phyloP scores from a whole-genome alignment of 495 filamentous ascomycete genomes.

The Hypoxylon lienhwacheense region DNA sequence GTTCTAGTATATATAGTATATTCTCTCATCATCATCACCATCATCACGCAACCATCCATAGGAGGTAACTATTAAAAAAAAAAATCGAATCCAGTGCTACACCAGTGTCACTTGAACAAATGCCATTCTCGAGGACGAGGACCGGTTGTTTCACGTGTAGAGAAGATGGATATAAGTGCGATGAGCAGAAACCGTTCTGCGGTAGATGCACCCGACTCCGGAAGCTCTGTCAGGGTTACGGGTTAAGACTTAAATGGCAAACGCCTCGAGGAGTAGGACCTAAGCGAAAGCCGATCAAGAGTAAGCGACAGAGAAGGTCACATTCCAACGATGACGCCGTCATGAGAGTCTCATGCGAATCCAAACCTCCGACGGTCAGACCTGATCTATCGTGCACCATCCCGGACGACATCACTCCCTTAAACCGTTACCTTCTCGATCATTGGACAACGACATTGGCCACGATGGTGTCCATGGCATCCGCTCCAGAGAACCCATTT shows the following conservation, averaged over 20 bases:
- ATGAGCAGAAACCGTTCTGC: conserved; percentile 38
- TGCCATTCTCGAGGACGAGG: conserved; percentile 36
- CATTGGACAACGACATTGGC: conserved; percentile 38
- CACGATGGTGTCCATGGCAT: conserved; percentile 32
- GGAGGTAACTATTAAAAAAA: no score
- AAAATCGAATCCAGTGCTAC: no score
- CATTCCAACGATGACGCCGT: neutral
- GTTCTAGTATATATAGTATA: no score
- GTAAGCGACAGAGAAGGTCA: conserved; percentile 10
- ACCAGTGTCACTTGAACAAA: conserved; percentile 1
- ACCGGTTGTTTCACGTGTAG: conserved; percentile 40
- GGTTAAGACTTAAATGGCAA: conserved; percentile 35
- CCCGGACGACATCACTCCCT: conserved; percentile 15
- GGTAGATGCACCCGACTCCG: conserved; percentile 32
- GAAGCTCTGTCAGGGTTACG: conserved; percentile 38
- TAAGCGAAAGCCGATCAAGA: conserved; percentile 12
- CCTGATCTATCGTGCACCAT: conserved; percentile 16
- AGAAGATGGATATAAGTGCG: conserved; percentile 40
- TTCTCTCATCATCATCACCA: neutral
- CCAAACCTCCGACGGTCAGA: neutral
- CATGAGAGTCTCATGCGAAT: neutral
- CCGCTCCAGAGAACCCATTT: conserved; percentile 30
- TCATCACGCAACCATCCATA: neutral
- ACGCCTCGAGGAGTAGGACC: conserved; percentile 11
- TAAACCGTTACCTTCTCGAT: conserved; percentile 33